phyloP scores from a whole-genome alignment of 2,329 filamentous ascomycete genomes.

The Alternaria sp. region DNA sequence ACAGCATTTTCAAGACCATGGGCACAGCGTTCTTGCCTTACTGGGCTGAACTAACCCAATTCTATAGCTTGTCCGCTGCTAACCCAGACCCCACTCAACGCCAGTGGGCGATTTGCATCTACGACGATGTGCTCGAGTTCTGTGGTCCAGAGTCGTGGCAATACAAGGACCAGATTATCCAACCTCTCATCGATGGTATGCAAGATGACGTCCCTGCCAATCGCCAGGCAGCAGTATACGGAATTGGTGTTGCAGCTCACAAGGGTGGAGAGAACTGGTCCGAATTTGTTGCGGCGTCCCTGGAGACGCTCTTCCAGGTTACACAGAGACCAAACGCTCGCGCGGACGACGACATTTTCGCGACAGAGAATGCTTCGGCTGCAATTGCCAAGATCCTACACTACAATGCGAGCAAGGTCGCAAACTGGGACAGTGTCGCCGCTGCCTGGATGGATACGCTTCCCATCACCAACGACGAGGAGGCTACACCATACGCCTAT shows the following conservation, averaged over 20 bases:
- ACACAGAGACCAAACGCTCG: conserved; percentile 81
- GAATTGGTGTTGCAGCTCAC: conserved; percentile 93
- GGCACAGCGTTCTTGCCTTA: conserved; percentile 80
- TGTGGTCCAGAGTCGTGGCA: conserved; percentile 87
- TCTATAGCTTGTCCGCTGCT: conserved; percentile 84
- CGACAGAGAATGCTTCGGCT: conserved; percentile 95
- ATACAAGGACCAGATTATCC: conserved; percentile 84
- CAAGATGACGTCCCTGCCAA: conserved; percentile 87
- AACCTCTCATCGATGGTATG: conserved; percentile 86
- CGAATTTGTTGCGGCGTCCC: conserved; percentile 79
- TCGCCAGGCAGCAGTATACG: conserved; percentile 93
- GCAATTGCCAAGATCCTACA: conserved; percentile 97
- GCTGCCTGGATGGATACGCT: conserved; percentile 90
- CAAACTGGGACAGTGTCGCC: conserved; percentile 76
- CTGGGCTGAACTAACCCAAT: conserved; percentile 85
- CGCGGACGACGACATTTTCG: conserved; percentile 92
- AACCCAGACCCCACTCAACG: conserved; percentile 87
- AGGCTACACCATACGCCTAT: conserved; percentile 96
- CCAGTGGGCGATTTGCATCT: conserved; percentile 98
- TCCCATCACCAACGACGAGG: conserved; percentile 92
- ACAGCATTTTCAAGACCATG: conserved; percentile 98
- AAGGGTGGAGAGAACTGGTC: conserved; percentile 88
- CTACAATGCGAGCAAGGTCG: conserved; percentile 80
- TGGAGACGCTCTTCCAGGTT: conserved; percentile 84
- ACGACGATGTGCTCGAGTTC: conserved; percentile 98